Percentiles rank a stretch among this genome's conserved stretches.
These are phyloP conservation scores for Saccharomycopsis sp. DNA, from an alignment of 805 yeast genomes.

Conservation along the genomic window DNA sequence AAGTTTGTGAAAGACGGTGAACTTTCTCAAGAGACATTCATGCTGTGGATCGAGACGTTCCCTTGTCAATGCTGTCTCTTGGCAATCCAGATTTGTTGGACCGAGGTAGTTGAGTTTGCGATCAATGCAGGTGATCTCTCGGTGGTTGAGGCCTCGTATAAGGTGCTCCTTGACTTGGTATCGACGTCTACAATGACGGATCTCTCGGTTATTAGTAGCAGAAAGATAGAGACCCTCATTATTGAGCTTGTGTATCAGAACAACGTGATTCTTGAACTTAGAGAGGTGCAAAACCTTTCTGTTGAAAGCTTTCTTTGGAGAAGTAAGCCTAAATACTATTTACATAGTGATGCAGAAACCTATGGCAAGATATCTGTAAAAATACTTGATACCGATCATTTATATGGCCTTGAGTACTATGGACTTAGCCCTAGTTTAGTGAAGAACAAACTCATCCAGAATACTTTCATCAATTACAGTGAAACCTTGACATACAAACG, in stretches of 20 bases:
- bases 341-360: slow-evolving; percentile 27
- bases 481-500: slow-evolving; percentile 64
- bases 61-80: slow-evolving; percentile 56
- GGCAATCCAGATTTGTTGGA: slow-evolving; percentile 53
- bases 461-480: slow-evolving; percentile 60
- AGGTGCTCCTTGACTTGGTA: slow-evolving; percentile 24
- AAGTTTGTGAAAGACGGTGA: slow-evolving; percentile 16
- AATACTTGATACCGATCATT: slow-evolving; percentile 46
- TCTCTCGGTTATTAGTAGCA: slow-evolving; percentile 30
- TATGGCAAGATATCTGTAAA: slow-evolving; percentile 36
- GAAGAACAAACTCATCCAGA: slow-evolving; percentile 63
- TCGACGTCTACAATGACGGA: slow-evolving; percentile 29
- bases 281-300: slow-evolving; percentile 15
- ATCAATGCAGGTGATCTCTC: not conserved
- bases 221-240: slow-evolving; percentile 52
- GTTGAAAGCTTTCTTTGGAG: slow-evolving; percentile 38
- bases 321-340: slow-evolving; percentile 46
- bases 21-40: slow-evolving; percentile 21
- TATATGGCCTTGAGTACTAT: slow-evolving; percentile 76
- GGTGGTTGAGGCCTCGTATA: slow-evolving; percentile 5
- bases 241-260: slow-evolving; percentile 61
- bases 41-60: slow-evolving; percentile 31
- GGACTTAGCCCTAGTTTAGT: slow-evolving; percentile 73
- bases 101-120: slow-evolving; percentile 34
- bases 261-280: slow-evolving; percentile 31